These are phyloP conservation scores for Cubamyces lactineus DNA, from an alignment of 768 basidiomycete species.

Conservation along the genomic window DNA sequence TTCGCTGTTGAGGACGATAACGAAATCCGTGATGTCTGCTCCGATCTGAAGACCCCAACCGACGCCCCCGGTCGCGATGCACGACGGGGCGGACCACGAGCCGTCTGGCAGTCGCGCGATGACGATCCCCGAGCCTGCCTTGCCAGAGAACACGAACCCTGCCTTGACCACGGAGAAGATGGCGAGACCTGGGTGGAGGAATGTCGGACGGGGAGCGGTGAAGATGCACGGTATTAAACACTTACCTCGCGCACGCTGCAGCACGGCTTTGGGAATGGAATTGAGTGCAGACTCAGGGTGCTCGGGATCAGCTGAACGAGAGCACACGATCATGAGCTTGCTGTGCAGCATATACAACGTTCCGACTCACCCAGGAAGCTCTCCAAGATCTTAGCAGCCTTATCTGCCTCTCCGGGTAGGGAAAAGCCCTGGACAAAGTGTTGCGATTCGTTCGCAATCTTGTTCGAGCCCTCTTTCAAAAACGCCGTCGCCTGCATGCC, in stretches of 20 bases:
- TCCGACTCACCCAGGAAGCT: constrained; percentile 76
- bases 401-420: constrained; percentile 91
- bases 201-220: not conserved
- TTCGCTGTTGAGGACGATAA: constrained; percentile 95
- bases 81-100: constrained; percentile 96
- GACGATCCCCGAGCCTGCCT: constrained; percentile 91
- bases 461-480: constrained; percentile 63
- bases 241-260: constrained; percentile 86
- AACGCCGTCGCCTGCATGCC: constrained; percentile 80
- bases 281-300: constrained; percentile 91
- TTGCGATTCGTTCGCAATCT: constrained; percentile 73
- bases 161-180: constrained; percentile 94
- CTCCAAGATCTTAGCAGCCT: constrained; percentile 89
- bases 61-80: constrained; percentile 94
- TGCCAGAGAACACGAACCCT: constrained; percentile 94
- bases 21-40: constrained; percentile 94
- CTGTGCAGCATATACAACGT: not conserved
- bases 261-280: constrained; percentile 88
- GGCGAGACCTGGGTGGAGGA: constrained; percentile 68
- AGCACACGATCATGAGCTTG: not conserved
- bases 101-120: constrained; percentile 92
- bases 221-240: not conserved
- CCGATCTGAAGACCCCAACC: constrained; percentile 97
- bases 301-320: constrained; percentile 73
- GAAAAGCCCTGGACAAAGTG: constrained; percentile 85